These are phyloP conservation scores for Tuctoria greenei DNA, from an alignment of 176 grass and related monocot species.

Conservation along the genomic window DNA sequence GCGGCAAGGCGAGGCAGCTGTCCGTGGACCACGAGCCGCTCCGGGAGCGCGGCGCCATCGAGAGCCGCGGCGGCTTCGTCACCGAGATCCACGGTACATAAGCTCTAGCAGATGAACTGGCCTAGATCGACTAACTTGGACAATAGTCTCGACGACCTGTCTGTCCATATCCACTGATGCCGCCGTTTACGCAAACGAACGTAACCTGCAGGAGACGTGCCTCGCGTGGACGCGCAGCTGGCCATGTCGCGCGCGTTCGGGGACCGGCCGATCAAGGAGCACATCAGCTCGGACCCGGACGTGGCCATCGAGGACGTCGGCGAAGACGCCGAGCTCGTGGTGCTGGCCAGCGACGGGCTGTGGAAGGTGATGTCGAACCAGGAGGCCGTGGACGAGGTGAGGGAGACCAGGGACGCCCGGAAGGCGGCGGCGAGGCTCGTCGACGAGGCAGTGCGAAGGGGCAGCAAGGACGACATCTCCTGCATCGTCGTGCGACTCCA, in stretches of 20 bases:
- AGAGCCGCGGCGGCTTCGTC: slow-evolving; percentile 54
- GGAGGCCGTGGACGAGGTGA: slow-evolving; percentile 42
- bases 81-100: slow-evolving; percentile 22
- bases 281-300: slow-evolving; percentile 62
- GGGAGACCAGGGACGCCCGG: slow-evolving; percentile 24
- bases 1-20: slow-evolving; percentile 42
- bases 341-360: slow-evolving; percentile 66
- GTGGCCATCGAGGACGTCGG: slow-evolving; percentile 49
- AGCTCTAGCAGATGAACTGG: too few relatives aligned
- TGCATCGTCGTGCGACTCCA: slow-evolving; percentile 56
- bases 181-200: not conserved
- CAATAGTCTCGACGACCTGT: too few relatives aligned
- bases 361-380: slow-evolving; percentile 73
- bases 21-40: slow-evolving; percentile 70
- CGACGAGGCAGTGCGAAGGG: slow-evolving; percentile 41
- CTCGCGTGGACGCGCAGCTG: slow-evolving; percentile 60
- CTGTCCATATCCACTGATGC: too few relatives aligned
- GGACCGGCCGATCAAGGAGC: slow-evolving; percentile 58
- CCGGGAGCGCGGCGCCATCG: slow-evolving; percentile 43
- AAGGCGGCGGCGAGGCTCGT: slow-evolving; percentile 45
- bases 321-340: slow-evolving; percentile 45
- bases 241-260: slow-evolving; percentile 64
- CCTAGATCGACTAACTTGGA: too few relatives aligned
- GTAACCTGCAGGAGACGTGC: slow-evolving; percentile 45
- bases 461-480: slow-evolving; percentile 66